phyloP scores from a whole-genome alignment of 768 basidiomycete genomes.

The Suillus subaureus region DNA sequence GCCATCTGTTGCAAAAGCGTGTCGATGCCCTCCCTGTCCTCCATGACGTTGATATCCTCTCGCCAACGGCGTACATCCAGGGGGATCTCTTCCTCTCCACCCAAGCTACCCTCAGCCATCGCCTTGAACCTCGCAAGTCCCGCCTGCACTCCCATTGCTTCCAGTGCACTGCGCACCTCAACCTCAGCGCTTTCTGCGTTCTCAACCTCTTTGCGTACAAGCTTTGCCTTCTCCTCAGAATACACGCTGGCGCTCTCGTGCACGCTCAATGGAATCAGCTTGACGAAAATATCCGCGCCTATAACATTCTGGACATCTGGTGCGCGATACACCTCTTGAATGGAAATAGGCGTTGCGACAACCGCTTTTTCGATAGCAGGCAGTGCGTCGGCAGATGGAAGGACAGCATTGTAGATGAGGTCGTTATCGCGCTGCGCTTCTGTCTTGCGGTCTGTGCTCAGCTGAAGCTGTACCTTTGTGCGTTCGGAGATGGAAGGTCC shows the following conservation, averaged over 20 bases:
- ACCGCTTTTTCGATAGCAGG: constrained; percentile 80
- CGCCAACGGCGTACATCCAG: constrained; percentile 72
- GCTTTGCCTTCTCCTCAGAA: constrained; percentile 97
- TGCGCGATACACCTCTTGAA: constrained; percentile 91
- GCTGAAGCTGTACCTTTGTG: constrained; percentile 77
- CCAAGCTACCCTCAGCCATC: constrained; percentile 67
- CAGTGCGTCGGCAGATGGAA: constrained; percentile 78
- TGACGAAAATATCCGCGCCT: constrained; percentile 86
- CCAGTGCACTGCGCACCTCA: constrained; percentile 77
- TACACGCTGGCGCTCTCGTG: constrained; percentile 97
- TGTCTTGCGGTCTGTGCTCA: constrained; percentile 72
- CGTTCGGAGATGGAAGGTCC: constrained; percentile 79
- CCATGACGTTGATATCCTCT: constrained; percentile 71
- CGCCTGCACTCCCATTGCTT: constrained; percentile 78
- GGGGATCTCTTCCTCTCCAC: constrained; percentile 67
- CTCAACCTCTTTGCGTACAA: constrained; percentile 88
- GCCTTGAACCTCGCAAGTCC: constrained; percentile 68
- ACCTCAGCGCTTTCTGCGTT: constrained; percentile 81
- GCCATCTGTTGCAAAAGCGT: constrained; percentile 59
- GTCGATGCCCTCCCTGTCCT: constrained; percentile 71
- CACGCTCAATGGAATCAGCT: constrained; percentile 88
- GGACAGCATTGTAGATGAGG: constrained; percentile 92
- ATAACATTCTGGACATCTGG: constrained; percentile 95
- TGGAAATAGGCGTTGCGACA: constrained; percentile 84
- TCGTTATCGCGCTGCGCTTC: constrained; percentile 92